A percentile compares a stretch with the other conserved stretches of the same genome.
Evolutionary conservation across 78 protist species (phyloP).

Genomic region (Dictyostelium purpureum): DNA sequence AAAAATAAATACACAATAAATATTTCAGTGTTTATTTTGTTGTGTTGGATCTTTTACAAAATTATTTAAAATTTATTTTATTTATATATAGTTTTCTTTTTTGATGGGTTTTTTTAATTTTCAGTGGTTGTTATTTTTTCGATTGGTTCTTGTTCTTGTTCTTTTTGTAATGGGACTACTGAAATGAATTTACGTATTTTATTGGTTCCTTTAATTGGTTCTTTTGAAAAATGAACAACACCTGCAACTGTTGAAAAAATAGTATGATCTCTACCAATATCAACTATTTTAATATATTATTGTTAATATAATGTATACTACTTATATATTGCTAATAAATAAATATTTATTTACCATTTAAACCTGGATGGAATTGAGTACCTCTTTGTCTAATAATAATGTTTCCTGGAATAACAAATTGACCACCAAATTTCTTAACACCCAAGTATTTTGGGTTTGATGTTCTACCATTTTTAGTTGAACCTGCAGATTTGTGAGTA

Average conservation of each 20-base stretch:
- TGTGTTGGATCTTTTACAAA: too few relatives aligned
- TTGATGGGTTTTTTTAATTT: too few relatives aligned
- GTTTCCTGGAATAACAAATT: conserved; percentile 66
- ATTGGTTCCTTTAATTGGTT: neutral
- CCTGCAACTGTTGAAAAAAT: conserved; percentile 82
- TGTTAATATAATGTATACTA: too few relatives aligned
- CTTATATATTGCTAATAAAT: too few relatives aligned
- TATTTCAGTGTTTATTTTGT: too few relatives aligned
- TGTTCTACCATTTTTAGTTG: conserved; percentile 75
- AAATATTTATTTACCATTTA: too few relatives aligned
- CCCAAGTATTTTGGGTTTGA: conserved; percentile 67
- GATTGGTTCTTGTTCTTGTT: too few relatives aligned
- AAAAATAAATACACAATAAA: too few relatives aligned
- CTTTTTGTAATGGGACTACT: conserved; percentile 3
- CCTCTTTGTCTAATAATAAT: conserved; percentile 90
- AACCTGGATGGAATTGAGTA: conserved; percentile 66
- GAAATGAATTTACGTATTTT: conserved; percentile 34
- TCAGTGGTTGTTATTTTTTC: too few relatives aligned
- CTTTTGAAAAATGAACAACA: conserved; percentile 19
- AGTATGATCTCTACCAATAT: conserved; percentile 89
- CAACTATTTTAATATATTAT: too few relatives aligned
- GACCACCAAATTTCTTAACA: conserved; percentile 62
- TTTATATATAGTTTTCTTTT: too few relatives aligned
- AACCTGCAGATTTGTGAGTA: conserved; percentile 67
- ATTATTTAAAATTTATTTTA: too few relatives aligned